Conservation (phyloP, 805 yeast species). For the Helenozyma baotianmanensis region DNA sequence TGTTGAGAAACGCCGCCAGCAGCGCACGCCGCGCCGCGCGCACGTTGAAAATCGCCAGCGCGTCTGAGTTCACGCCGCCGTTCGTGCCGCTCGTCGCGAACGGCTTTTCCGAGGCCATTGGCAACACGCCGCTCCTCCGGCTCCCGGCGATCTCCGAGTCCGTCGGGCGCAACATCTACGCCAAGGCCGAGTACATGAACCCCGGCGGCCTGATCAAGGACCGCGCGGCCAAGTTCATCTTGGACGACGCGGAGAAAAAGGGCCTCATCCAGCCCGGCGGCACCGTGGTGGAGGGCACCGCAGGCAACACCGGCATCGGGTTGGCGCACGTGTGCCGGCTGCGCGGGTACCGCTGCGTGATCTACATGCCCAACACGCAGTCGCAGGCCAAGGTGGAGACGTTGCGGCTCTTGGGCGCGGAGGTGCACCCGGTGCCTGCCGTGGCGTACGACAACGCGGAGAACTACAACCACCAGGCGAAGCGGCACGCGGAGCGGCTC, state of each 20-base stretch:
- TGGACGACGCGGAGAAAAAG: conserved; percentile 71
- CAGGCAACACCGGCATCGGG: conserved; percentile 95
- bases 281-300: conserved; percentile 89
- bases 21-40: conserved; percentile 1
- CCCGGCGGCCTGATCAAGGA: conserved; percentile 94
- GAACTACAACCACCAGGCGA: conserved; percentile 85
- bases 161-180: conserved; percentile 72
- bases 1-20: not conserved
- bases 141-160: conserved; percentile 53
- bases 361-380: conserved; percentile 90
- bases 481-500: conserved; percentile 71
- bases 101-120: conserved; percentile 81
- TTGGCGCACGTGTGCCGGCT: conserved; percentile 77
- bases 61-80: conserved; percentile 28
- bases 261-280: conserved; percentile 72
- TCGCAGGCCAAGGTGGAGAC: conserved; percentile 75
- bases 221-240: conserved; percentile 75
- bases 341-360: conserved; percentile 77
- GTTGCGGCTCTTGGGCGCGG: conserved; percentile 73
- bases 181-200: conserved; percentile 88
- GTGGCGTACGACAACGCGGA: conserved; percentile 76
- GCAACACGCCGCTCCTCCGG: conserved; percentile 84
- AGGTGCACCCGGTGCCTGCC: conserved; percentile 85
- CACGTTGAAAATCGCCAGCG: conserved; percentile 9
- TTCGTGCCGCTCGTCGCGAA: conserved; percentile 64